Conservation (phyloP, 1,284 basidiomycete genomes). For the Heterobasidion occidentale region DNA sequence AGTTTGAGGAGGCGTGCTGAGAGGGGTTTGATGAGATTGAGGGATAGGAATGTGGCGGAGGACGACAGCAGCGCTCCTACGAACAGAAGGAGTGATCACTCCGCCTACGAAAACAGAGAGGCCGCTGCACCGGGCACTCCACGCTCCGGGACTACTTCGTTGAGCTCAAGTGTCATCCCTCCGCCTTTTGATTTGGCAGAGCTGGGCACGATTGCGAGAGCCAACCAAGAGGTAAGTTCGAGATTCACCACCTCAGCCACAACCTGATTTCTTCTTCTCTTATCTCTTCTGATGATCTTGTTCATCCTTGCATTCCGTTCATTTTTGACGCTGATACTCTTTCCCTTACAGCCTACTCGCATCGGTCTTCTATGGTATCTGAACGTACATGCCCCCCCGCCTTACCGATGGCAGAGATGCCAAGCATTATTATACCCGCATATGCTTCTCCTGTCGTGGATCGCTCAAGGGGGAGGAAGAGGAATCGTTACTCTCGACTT, state of each 20-base stretch:
- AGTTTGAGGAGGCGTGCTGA: constrained; percentile 54
- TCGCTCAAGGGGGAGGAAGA: constrained; percentile 67
- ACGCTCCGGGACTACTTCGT: constrained; percentile 19
- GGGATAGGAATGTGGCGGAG: constrained; percentile 21
- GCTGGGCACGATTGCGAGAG: constrained; percentile 31
- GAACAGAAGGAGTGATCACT: constrained; percentile 8
- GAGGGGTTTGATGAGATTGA: constrained; percentile 32
- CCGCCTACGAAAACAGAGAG: constrained; percentile 6
- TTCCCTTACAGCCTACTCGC: constrained; percentile 56
- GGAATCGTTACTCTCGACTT: constrained; percentile 80
- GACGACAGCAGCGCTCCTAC: neutral
- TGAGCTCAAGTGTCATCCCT: constrained; percentile 28
- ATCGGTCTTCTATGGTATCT: constrained; percentile 84
- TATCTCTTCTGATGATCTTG: neutral
- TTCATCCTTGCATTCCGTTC: neutral
- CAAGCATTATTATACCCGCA: constrained; percentile 78
- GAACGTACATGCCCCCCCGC: constrained; percentile 75
- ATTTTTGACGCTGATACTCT: constrained; percentile 13
- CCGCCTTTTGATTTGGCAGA: constrained; percentile 40
- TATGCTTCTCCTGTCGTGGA: constrained; percentile 76
- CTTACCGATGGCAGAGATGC: constrained; percentile 79
- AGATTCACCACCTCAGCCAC: neutral
- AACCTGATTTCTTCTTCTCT: constrained; percentile 9
- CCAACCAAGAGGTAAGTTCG: constrained; percentile 36
- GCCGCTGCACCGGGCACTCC: constrained; percentile 9